Percentiles rank a stretch among this genome's conserved stretches.
phyloP scores from a whole-genome alignment of 768 basidiomycete genomes.

The Tylopilus plumbeoviolaceoides region DNA sequence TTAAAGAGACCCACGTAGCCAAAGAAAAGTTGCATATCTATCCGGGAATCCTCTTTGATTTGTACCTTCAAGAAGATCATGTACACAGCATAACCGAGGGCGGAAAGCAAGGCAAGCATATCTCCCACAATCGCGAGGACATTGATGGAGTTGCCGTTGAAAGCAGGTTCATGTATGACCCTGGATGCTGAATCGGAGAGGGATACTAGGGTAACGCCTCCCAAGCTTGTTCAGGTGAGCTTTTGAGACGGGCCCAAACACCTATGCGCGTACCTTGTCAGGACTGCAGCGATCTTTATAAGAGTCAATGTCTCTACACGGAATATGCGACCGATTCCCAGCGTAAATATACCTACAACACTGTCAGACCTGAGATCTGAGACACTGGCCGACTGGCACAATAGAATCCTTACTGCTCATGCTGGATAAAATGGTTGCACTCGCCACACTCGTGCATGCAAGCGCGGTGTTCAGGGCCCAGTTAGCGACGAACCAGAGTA shows the following conservation, averaged over 20 bases:
- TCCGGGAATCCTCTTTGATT: slow-evolving; percentile 73
- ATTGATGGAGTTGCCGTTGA: slow-evolving; percentile 14
- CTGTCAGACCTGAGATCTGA: neutral
- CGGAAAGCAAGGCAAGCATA: slow-evolving; percentile 77
- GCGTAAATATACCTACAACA: slow-evolving; percentile 82
- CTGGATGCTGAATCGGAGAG: slow-evolving; percentile 63
- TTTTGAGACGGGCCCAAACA: neutral
- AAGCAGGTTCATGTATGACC: slow-evolving; percentile 8
- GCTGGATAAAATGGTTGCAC: slow-evolving; percentile 83
- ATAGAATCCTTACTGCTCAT: slow-evolving; percentile 67
- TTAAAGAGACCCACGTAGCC: slow-evolving; percentile 92
- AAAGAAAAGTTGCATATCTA: slow-evolving; percentile 94
- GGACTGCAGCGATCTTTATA: slow-evolving; percentile 72
- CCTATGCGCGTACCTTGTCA: slow-evolving; percentile 56
- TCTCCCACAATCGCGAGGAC: slow-evolving; percentile 59
- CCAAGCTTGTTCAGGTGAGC: slow-evolving; percentile 47
- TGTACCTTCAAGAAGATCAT: slow-evolving; percentile 86
- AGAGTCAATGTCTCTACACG: slow-evolving; percentile 73
- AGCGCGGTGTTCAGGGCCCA: slow-evolving; percentile 85
- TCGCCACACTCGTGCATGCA: slow-evolving; percentile 89
- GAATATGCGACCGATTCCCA: slow-evolving; percentile 78
- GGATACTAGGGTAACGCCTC: slow-evolving; percentile 86
- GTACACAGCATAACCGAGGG: slow-evolving; percentile 85
- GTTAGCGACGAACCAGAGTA: slow-evolving; percentile 93
- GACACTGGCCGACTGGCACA: neutral